Evolutionary conservation across 331 rosid species (phyloP).

Genomic region (Acacia concinna): DNA sequence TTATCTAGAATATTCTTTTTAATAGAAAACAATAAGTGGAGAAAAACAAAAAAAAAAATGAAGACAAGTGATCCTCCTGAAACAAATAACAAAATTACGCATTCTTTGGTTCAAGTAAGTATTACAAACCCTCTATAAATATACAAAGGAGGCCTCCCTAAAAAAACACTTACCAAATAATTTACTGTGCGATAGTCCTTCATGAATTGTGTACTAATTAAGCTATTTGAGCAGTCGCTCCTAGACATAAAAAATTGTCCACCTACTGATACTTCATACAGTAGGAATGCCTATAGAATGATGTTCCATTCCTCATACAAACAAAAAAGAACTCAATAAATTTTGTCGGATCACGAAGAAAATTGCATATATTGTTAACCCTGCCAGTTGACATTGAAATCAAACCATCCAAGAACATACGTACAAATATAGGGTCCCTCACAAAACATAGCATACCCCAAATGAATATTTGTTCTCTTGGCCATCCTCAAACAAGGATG

Average conservation of each 20-base stretch:
- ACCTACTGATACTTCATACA: neutral
- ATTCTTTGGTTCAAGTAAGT: neutral
- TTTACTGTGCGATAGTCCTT: neutral
- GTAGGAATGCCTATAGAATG: neutral
- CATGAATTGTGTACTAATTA: neutral
- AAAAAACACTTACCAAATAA: neutral
- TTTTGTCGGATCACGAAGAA: neutral
- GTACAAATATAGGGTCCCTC: conserved; percentile 12
- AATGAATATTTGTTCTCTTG: conserved; percentile 53
- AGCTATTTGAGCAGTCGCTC: neutral
- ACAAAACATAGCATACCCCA: conserved; percentile 55
- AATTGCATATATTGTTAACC: conserved; percentile 13
- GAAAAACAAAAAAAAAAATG: neutral
- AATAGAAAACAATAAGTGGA: neutral
- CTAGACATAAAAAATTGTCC: neutral
- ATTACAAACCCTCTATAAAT: neutral
- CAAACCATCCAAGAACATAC: conserved; percentile 17
- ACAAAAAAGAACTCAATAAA: neutral
- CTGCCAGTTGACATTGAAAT: conserved; percentile 21
- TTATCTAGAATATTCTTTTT: neutral
- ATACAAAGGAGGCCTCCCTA: neutral
- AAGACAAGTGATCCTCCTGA: neutral
- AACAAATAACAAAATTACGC: neutral
- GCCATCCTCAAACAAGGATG: conserved; percentile 84
- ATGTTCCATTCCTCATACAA: neutral